Base-by-base conservation (phyloP, 2,329 filamentous ascomycete species). In the Fusarium albidum region DNA sequence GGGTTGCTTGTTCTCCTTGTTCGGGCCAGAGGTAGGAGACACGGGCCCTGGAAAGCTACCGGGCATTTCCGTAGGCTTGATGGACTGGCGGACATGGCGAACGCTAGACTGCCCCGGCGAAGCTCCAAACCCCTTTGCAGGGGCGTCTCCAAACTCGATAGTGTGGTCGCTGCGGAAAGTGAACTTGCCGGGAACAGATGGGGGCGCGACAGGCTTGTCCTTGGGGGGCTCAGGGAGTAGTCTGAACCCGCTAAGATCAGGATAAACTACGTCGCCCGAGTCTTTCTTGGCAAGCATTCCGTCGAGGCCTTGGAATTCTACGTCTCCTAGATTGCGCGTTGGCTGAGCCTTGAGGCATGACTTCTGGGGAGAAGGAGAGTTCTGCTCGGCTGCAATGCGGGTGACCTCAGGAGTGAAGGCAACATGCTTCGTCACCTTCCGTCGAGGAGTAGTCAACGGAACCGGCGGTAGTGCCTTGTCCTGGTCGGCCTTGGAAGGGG, bases 371-470 rank as follows among this genome's bases (percentile, higher is more conserved):
- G 85, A 85, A 8, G 85, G 84, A 2, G 84, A 83, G 51, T 79
- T 75, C 53, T 82, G 79, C 41, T 68, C 66, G 1, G 45, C 38
- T 14, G 55, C 49, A 38, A 75, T 62, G 0, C 75, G 74, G 57
- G 90, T 82, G 29, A 87, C 87, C 55, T 85, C 86, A 0, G 87
- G 88, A 0, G 89, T 92, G 67, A 96, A 96, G 43, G 90, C 87
- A 29, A 96, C 91, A 49, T 84, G 88, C 76, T 96, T 96, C 14
- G 75, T 71, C 31, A 79, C 69, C 71, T 86, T 90, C 18, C 86
- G 82, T 27, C 87, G 86, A 8, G 89, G 89, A 1, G 89, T 91
- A 6, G 85, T 86, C 48, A 85, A 74, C 6, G 82, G 79, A 14
- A 79, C 69, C 4, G 77, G 69, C 44, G 81, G 81, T 27, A 86